Evolutionary conservation across 2,329 filamentous ascomycete genomes (phyloP), one percentile per base, ranked within the genome.

Genomic region (Stagonosporopsis rhizophila): DNA sequence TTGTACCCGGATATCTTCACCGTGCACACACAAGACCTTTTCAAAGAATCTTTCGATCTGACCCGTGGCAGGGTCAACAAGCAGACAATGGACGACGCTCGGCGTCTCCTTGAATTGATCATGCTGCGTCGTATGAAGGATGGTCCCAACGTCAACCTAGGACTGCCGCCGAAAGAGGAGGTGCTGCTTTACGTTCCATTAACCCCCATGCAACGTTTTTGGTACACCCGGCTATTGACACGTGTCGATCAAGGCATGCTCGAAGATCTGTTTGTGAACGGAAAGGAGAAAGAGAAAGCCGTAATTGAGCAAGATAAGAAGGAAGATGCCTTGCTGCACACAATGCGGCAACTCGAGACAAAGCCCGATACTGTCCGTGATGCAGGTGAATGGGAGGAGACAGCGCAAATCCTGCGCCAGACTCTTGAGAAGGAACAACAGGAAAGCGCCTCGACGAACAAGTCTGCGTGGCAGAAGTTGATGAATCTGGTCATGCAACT

Each of bases 371-470:
- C 45, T 30, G 35, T 45, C 23, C 50, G 44, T 6, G 51, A 46
- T 4, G 30, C 48, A 25, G 47, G 73, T 73, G 62, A 65, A 8
- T 85, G 82, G 82, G 77, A 78, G 11, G 57, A 96, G 96, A 79
- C 94, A 89, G 80, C 93, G 93, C 76, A 90, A 93, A 87, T 98
- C 95, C 82, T 98, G 92, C 83, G 93, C 91, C 77, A 96, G 94
- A 79, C 97, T 90, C 52, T 90, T 2, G 61, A 71, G 9, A 72
- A 77, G 11, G 75, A 78, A 51, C 67, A 75, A 23, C 65, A 71
- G 7, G 65, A 67, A 19, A 63, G 63, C 19, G 62, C 55, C 6
- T 39, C 62, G 17, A 45, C 39, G 20, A 58, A 39, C 40, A 76
- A 71, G 49, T 73, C 70, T 4, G 75, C 77, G 3, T 83, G 81